phyloP scores from a whole-genome alignment of 208 protist genomes.

The Crithidia fasciculata region DNA sequence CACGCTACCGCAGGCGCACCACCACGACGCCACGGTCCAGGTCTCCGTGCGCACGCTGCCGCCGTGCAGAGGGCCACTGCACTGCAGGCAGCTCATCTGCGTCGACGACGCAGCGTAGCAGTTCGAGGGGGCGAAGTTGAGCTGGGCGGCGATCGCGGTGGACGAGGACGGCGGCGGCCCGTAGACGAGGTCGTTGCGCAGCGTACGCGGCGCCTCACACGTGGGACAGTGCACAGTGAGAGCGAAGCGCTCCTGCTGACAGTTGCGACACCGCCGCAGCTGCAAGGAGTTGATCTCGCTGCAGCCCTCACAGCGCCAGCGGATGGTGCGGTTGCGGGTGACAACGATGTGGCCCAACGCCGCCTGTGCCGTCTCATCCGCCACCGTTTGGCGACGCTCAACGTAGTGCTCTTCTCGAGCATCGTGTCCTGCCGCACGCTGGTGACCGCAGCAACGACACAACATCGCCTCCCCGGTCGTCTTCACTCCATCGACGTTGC shows the following conservation, averaged over 20 bases:
- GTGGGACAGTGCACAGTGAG: constrained; percentile 48
- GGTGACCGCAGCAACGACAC: constrained; percentile 53
- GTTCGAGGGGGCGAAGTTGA: constrained; percentile 51
- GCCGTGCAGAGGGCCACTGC: constrained; percentile 55
- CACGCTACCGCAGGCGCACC: constrained; percentile 68
- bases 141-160: neutral
- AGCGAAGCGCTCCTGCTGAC: constrained; percentile 55
- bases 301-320: constrained; percentile 74
- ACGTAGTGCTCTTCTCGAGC: constrained; percentile 6
- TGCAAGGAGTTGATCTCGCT: constrained; percentile 73
- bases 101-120: constrained; percentile 44
- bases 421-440: neutral
- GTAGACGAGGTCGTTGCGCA: constrained; percentile 62
- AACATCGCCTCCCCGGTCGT: too few species aligned
- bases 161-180: neutral
- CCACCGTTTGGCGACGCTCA: constrained; percentile 23
- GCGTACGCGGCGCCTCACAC: constrained; percentile 31
- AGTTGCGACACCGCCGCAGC: constrained; percentile 54
- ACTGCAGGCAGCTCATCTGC: constrained; percentile 47
- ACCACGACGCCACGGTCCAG: constrained; percentile 40
- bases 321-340: constrained; percentile 54
- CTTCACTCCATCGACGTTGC: too few species aligned
- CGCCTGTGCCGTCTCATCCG: constrained; percentile 42
- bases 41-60: constrained; percentile 24
- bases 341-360: constrained; percentile 61